Evolutionary conservation across 345 rosid genomes (phyloP).

Genomic region (Erodium maritimum): DNA sequence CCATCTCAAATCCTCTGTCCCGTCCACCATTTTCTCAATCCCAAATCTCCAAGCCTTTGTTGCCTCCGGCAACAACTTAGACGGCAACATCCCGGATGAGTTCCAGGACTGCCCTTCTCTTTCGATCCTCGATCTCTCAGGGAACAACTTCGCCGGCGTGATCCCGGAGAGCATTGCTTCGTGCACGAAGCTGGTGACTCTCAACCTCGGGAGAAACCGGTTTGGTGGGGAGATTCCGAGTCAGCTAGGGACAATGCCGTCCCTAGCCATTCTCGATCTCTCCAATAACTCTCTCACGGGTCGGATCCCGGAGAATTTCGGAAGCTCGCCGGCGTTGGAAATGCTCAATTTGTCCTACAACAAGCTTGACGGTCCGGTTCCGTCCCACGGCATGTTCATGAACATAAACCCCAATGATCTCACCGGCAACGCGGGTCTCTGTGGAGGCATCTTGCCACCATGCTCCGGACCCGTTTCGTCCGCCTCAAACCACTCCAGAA

Average conservation of each 20-base stretch:
- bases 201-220: slow-evolving; percentile 52
- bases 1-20: slow-evolving; percentile 49
- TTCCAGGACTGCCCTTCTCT: slow-evolving; percentile 73
- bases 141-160: slow-evolving; percentile 54
- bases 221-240: slow-evolving; percentile 48
- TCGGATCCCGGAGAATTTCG: slow-evolving; percentile 43
- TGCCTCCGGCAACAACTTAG: slow-evolving; percentile 58
- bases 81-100: slow-evolving; percentile 56
- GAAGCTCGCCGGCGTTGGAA: slow-evolving; percentile 69
- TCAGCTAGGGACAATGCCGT: slow-evolving; percentile 52
- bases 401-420: slow-evolving; percentile 61
- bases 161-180: slow-evolving; percentile 60
- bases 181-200: slow-evolving; percentile 60
- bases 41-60: slow-evolving; percentile 60
- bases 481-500: slow-evolving; percentile 12
- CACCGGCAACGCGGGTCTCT: slow-evolving; percentile 60
- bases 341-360: slow-evolving; percentile 66
- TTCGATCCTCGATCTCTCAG: slow-evolving; percentile 64
- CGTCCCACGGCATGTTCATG: slow-evolving; percentile 40
- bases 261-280: slow-evolving; percentile 63
- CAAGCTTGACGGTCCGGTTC: slow-evolving; percentile 60
- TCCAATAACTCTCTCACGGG: slow-evolving; percentile 71
- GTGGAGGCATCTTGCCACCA: slow-evolving; percentile 53
- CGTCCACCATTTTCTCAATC: slow-evolving; percentile 58
- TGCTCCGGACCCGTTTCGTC: slow-evolving; percentile 24